A percentile compares a stretch with the other conserved stretches of the same genome.
phyloP scores from a whole-genome alignment of 2,329 filamentous ascomycete genomes.

The Apiospora arundinis region DNA sequence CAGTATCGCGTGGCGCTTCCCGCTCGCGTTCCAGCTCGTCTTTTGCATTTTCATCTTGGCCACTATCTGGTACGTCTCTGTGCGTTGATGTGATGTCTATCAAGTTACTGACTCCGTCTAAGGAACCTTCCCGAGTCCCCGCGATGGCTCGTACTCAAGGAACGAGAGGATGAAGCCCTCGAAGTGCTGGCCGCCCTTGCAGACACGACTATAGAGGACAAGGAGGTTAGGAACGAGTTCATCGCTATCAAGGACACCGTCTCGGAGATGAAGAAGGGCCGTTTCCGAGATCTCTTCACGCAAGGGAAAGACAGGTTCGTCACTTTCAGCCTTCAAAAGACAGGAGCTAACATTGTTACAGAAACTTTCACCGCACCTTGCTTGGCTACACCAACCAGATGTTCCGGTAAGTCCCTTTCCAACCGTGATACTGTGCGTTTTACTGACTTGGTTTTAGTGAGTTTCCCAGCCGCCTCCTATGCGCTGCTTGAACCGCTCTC shows the following conservation, averaged over 20 bases:
- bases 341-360: conserved; percentile 22
- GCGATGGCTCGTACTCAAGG: conserved; percentile 52
- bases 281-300: conserved; percentile 64
- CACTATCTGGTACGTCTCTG: conserved; percentile 49
- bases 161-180: conserved; percentile 50
- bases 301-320: conserved; percentile 57
- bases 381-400: conserved; percentile 64
- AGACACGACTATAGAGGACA: conserved; percentile 51
- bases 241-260: conserved; percentile 65
- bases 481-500: background rate
- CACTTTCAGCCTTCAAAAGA: background rate
- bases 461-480: background rate
- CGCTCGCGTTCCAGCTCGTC: conserved; percentile 62
- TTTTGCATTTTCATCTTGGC: conserved; percentile 65
- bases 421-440: conserved; percentile 24
- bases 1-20: conserved; percentile 64
- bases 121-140: conserved; percentile 55
- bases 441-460: background rate
- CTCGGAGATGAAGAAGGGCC: conserved; percentile 63
- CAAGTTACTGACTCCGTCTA: background rate
- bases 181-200: conserved; percentile 50
- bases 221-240: conserved; percentile 61
- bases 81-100: no score
- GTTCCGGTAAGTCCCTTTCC: conserved; percentile 45
- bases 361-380: conserved; percentile 59